Conservation (phyloP, 2,329 filamentous ascomycete genomes). For the Verticillium longisporum region DNA sequence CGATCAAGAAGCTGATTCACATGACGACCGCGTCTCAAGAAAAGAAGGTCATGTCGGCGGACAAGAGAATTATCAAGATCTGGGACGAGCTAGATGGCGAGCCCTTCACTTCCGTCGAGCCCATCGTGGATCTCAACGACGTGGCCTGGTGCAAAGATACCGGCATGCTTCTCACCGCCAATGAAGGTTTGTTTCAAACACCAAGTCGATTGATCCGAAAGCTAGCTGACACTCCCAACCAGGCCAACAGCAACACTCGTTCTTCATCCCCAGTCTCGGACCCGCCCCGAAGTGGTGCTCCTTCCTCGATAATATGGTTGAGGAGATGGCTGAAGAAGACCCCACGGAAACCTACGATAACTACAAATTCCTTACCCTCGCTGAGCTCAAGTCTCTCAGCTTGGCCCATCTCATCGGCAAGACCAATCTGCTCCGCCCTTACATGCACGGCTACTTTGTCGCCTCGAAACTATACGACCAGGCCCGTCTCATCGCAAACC, state of each 20-base stretch:
- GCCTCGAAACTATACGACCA: constrained; percentile 94
- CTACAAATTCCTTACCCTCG: constrained; percentile 92
- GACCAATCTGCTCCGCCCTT: constrained; percentile 82
- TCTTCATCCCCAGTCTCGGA: constrained; percentile 89
- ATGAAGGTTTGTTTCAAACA: constrained; percentile 52
- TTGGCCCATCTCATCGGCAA: constrained; percentile 85
- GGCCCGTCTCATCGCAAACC: constrained; percentile 85
- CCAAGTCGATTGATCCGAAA: background rate
- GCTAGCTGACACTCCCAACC: background rate
- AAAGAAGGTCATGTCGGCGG: constrained; percentile 83
- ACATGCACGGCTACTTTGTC: constrained; percentile 99
- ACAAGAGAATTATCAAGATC: constrained; percentile 95
- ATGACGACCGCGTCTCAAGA: constrained; percentile 67
- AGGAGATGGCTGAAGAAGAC: constrained; percentile 90
- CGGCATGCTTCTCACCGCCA: constrained; percentile 93
- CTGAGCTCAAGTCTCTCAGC: constrained; percentile 79
- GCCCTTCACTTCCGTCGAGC: constrained; percentile 94
- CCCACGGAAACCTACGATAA: constrained; percentile 89
- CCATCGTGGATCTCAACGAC: constrained; percentile 87
- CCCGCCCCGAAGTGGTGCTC: constrained; percentile 93
- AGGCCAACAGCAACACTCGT: constrained; percentile 82
- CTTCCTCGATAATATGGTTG: constrained; percentile 94
- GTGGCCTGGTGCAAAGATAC: constrained; percentile 89
- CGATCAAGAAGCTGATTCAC: constrained; percentile 77
- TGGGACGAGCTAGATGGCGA: constrained; percentile 80